Conservation (phyloP, 306 rosid genomes). For the Vachellia collinsii region DNA sequence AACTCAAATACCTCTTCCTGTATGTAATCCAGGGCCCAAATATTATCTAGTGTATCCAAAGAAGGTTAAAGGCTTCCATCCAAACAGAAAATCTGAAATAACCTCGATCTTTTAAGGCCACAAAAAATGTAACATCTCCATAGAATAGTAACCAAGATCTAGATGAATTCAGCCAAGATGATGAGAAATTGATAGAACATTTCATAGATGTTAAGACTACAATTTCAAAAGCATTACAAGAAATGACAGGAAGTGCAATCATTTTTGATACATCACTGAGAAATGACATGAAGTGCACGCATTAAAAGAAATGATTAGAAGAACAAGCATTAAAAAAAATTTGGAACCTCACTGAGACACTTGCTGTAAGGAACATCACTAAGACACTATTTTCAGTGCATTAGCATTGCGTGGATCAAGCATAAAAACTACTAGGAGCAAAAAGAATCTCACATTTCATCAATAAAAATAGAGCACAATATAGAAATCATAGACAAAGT, state of each 20-base stretch:
- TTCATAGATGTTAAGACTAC: constrained; percentile 2
- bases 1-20: constrained; percentile 76
- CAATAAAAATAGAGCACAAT: too few species aligned
- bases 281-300: too few species aligned
- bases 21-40: constrained; percentile 89
- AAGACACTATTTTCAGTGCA: constrained; percentile 1
- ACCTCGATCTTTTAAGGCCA: constrained; percentile 91
- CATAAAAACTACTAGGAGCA: too few species aligned
- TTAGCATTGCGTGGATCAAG: too few species aligned
- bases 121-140: constrained; percentile 94
- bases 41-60: constrained; percentile 91
- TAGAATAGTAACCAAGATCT: constrained; percentile 80
- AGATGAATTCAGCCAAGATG: constrained; percentile 42
- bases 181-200: constrained; percentile 33
- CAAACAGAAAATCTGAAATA: constrained; percentile 85
- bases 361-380: neutral
- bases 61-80: constrained; percentile 99
- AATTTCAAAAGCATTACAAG: constrained; percentile 6
- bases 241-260: neutral
- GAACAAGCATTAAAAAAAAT: too few species aligned
- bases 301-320: too few species aligned
- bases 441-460: too few species aligned
- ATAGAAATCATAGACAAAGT: too few species aligned
- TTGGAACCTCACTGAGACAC: neutral
- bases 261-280: neutral